Percentiles rank a stretch among this genome's conserved stretches.
Evolutionary conservation across 2,329 filamentous ascomycete species (phyloP).

Genomic region (Pseudogymnoascus destructans): DNA sequence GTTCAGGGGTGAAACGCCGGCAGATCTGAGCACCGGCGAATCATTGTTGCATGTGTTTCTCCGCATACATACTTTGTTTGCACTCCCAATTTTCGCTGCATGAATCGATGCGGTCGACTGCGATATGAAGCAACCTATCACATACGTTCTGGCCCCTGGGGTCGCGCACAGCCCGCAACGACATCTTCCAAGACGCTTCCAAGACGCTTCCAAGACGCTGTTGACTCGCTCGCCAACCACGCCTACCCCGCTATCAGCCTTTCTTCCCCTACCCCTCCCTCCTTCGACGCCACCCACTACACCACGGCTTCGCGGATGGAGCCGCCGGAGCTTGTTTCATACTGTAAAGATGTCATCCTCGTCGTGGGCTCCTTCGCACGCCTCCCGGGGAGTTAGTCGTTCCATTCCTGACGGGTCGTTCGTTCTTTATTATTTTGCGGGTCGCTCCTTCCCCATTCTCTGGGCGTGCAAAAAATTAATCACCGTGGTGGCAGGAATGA

Average conservation of each 20-base stretch:
- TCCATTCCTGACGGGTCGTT: background rate
- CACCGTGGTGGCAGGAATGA: background rate
- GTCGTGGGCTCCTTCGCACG: background rate
- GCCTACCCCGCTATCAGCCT: background rate
- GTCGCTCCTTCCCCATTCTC: background rate
- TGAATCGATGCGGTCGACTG: too few species aligned
- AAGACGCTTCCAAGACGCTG: background rate
- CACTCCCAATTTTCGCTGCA: background rate
- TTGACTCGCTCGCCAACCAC: background rate
- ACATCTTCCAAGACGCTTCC: background rate
- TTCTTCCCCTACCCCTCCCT: background rate
- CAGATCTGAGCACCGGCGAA: too few species aligned
- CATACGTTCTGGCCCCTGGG: background rate
- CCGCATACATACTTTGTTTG: background rate
- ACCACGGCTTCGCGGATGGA: background rate
- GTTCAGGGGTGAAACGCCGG: too few species aligned
- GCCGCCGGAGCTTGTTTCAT: background rate
- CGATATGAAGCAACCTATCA: background rate
- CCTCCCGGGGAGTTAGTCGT: background rate
- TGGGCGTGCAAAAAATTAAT: too few species aligned
- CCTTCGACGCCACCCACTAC: background rate
- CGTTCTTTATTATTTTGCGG: background rate
- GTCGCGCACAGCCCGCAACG: background rate
- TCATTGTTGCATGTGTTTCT: background rate
- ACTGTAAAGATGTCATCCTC: background rate